Conservation (phyloP, 768 basidiomycete genomes). For the Phanerodontia chrysosporium region DNA sequence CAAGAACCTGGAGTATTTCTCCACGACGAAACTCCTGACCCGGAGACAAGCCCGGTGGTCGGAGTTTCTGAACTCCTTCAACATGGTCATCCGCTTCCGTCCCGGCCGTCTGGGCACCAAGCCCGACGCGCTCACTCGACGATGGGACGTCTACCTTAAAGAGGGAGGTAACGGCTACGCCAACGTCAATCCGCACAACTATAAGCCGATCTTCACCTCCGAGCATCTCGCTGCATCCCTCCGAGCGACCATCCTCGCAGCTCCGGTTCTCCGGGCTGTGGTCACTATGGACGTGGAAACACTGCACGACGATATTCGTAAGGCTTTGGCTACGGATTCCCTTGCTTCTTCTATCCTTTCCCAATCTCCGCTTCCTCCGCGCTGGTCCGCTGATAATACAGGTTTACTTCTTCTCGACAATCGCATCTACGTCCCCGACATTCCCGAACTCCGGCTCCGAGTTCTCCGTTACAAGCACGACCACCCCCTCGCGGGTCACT, state of each 20-base stretch:
- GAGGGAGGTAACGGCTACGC: constrained; percentile 18
- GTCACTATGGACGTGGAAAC: constrained; percentile 18
- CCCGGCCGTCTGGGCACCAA: constrained; percentile 22
- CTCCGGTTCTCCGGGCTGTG: constrained; percentile 4
- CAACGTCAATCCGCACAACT: background rate
- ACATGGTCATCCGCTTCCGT: constrained; percentile 24
- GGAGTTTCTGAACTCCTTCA: constrained; percentile 19
- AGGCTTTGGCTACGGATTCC: constrained; percentile 15
- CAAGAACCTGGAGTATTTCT: constrained; percentile 36
- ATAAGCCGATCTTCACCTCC: constrained; percentile 12
- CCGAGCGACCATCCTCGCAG: background rate
- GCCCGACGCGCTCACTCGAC: constrained; percentile 20
- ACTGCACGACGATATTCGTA: constrained; percentile 18
- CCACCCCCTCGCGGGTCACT: constrained; percentile 35
- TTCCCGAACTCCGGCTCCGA: constrained; percentile 21
- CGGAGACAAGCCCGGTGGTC: constrained; percentile 35
- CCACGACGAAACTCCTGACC: constrained; percentile 26
- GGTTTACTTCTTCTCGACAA: constrained; percentile 24
- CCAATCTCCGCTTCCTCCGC: constrained; percentile 14
- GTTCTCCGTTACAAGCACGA: constrained; percentile 35
- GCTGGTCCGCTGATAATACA: constrained; percentile 5
- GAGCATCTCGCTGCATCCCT: constrained; percentile 7
- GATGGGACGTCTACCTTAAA: constrained; percentile 21
- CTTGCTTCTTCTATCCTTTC: constrained; percentile 17
- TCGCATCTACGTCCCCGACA: constrained; percentile 28